Percentiles rank a stretch among this genome's conserved stretches.
Conservation (phyloP, 2,329 filamentous ascomycete genomes). For the Alternaria panax region DNA sequence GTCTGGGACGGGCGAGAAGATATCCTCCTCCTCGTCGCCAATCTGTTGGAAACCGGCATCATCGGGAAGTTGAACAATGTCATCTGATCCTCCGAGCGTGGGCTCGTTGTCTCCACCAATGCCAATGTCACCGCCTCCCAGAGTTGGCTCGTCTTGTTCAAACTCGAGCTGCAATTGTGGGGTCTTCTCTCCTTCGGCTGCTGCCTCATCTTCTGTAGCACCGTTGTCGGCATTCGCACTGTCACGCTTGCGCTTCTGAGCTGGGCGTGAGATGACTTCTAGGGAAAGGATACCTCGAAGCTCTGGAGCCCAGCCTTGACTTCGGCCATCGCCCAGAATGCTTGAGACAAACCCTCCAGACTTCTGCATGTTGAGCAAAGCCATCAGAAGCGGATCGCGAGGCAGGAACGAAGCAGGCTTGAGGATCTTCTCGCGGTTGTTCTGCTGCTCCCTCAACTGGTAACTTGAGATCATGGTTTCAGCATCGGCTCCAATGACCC, state of each 20-base stretch:
- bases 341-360: conserved; percentile 88
- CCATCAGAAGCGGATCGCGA: conserved; percentile 83
- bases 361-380: conserved; percentile 90
- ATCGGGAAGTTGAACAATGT: conserved; percentile 42
- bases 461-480: conserved; percentile 78
- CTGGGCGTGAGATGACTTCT: conserved; percentile 76
- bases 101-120: conserved; percentile 51
- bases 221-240: conserved; percentile 84
- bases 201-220: conserved; percentile 67
- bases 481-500: conserved; percentile 80
- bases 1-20: conserved; percentile 52
- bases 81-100: conserved; percentile 34
- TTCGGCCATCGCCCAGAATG: conserved; percentile 81
- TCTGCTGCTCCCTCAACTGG: conserved; percentile 86
- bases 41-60: conserved; percentile 33
- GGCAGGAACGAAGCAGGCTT: conserved; percentile 84
- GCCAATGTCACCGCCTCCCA: conserved; percentile 52
- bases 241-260: conserved; percentile 93
- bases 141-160: conserved; percentile 58
- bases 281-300: conserved; percentile 90
- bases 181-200: conserved; percentile 63
- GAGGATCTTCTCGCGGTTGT: conserved; percentile 84
- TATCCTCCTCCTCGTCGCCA: conserved; percentile 48
- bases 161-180: conserved; percentile 72
- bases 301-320: conserved; percentile 87